Percentiles rank a stretch among this genome's conserved stretches.
phyloP scores from a whole-genome alignment of 2,329 filamentous ascomycete species.

The Blastomyces emzantsi region DNA sequence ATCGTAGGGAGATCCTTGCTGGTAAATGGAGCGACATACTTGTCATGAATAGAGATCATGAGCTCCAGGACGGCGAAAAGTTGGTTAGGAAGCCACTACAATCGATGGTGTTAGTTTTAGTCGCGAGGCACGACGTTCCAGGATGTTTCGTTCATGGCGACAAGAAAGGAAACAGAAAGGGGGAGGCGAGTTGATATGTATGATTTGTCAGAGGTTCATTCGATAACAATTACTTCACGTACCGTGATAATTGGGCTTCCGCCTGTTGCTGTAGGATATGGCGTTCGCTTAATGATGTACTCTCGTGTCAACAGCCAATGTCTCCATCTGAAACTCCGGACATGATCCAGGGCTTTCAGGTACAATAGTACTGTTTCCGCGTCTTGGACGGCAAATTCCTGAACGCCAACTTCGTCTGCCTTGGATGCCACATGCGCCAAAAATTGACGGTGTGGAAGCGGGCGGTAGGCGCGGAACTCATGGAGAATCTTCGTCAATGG shows the following conservation, averaged over 20 bases:
- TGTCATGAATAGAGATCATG: constrained; percentile 40
- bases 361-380: constrained; percentile 36
- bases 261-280: constrained; percentile 41
- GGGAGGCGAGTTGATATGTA: background rate
- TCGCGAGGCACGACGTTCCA: background rate
- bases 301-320: constrained; percentile 43
- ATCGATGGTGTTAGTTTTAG: background rate
- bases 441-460: constrained; percentile 80
- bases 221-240: constrained; percentile 16
- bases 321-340: constrained; percentile 43
- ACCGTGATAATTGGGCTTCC: constrained; percentile 43
- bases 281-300: constrained; percentile 40
- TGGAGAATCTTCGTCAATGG: constrained; percentile 79
- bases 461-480: constrained; percentile 84
- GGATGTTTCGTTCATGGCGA: background rate
- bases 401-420: constrained; percentile 40
- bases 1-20: constrained; percentile 20
- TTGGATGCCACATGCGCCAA: constrained; percentile 58
- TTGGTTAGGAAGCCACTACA: constrained; percentile 41
- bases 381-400: constrained; percentile 30
- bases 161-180: background rate
- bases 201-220: background rate
- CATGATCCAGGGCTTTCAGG: constrained; percentile 39
- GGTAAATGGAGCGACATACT: constrained; percentile 25
- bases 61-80: constrained; percentile 42